phyloP scores from a whole-genome alignment of 441 rosid genomes.

The Brassica balearica region DNA sequence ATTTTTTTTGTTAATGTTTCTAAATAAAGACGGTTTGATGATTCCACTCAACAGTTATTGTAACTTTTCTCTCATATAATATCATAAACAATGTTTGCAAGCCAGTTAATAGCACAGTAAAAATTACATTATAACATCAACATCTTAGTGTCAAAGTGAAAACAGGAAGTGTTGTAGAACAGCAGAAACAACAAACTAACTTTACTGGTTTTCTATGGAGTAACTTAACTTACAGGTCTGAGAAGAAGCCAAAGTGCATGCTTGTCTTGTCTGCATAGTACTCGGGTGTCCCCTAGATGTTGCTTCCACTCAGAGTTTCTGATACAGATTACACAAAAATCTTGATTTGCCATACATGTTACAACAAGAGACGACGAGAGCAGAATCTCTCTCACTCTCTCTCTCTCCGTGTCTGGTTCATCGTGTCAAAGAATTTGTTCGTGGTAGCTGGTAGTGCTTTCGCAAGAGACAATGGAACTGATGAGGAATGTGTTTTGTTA shows the following conservation, averaged over 20 bases:
- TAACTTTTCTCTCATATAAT: conserved; percentile 12
- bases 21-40: conserved; percentile 34
- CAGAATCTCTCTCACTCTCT: conserved; percentile 4
- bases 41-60: conserved; percentile 16
- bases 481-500: neutral
- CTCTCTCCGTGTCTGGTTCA: conserved; percentile 25
- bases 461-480: conserved; percentile 15
- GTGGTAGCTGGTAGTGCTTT: conserved; percentile 22
- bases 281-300: neutral
- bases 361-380: conserved; percentile 14
- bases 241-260: conserved; percentile 30
- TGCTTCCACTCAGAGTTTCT: too few relatives aligned
- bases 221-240: conserved; percentile 18
- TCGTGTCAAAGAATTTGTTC: conserved; percentile 22
- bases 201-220: conserved; percentile 9
- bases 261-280: conserved; percentile 21
- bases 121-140: conserved; percentile 24
- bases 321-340: conserved; percentile 19
- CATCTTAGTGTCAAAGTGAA: neutral
- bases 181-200: conserved; percentile 20
- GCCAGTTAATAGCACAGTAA: neutral
- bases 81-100: conserved; percentile 14
- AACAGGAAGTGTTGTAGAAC: conserved; percentile 27
- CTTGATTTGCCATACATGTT: conserved; percentile 19
- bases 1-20: conserved; percentile 29